Percentiles rank a stretch among this genome's conserved stretches.
These are phyloP conservation scores for Cornus kousa DNA, from an alignment of 148 eudicot genomes.

Conservation along the genomic window DNA sequence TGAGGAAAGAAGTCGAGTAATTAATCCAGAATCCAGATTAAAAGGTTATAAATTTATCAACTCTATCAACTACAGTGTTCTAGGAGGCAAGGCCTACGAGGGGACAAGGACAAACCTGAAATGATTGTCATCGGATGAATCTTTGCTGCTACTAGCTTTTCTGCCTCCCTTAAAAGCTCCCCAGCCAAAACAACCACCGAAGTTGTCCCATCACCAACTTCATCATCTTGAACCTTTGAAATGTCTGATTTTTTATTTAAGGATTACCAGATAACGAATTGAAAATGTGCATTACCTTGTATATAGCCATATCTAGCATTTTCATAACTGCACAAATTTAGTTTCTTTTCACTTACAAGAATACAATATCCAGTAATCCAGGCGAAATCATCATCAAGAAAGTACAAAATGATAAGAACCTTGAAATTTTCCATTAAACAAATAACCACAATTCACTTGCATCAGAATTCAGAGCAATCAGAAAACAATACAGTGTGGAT, in stretches of 20 bases:
- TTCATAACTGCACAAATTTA: background rate
- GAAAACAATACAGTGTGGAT: constrained; percentile 36
- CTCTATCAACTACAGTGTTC: background rate
- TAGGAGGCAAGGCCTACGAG: background rate
- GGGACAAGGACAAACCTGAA: constrained; percentile 46
- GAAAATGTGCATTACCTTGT: background rate
- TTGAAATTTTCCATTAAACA: background rate
- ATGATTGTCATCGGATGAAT: constrained; percentile 98
- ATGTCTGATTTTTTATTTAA: constrained; percentile 54
- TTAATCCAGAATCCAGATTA: too few relatives aligned
- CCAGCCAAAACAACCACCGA: constrained; percentile 98
- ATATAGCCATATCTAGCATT: background rate
- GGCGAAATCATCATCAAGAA: background rate
- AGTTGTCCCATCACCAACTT: constrained; percentile 99
- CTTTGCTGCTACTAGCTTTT: constrained; percentile 83
- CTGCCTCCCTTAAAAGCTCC: constrained; percentile 95
- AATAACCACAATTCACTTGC: background rate
- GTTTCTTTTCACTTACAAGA: background rate
- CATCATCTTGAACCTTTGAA: constrained; percentile 97
- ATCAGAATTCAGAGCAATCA: background rate
- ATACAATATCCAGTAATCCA: background rate
- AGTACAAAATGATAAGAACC: background rate
- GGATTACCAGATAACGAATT: constrained; percentile 16
- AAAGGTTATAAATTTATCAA: too few relatives aligned
- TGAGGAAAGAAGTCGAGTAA: too few relatives aligned